Percentiles rank a stretch among this genome's conserved stretches.
Conservation (phyloP, 306 rosid genomes). For the Comarum palustre region DNA sequence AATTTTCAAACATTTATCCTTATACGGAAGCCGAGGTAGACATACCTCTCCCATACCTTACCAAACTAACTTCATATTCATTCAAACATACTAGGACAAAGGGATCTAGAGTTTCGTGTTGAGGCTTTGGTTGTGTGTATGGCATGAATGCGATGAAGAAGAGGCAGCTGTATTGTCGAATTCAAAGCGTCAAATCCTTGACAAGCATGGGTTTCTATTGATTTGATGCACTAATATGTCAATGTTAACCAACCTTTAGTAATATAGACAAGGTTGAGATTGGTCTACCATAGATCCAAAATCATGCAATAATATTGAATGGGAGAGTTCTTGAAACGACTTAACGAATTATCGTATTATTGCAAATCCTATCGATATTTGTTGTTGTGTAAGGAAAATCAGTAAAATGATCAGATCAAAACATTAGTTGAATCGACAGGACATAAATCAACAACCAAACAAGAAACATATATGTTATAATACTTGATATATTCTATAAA, state of each 20-base stretch:
- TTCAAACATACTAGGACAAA: slow-evolving; percentile 1
- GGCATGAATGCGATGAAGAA: slow-evolving; percentile 1
- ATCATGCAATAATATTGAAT: background rate
- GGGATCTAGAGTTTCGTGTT: background rate
- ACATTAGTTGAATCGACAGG: too few relatives aligned
- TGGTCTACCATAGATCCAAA: background rate
- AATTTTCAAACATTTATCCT: too few relatives aligned
- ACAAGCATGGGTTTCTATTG: background rate
- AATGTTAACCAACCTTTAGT: background rate
- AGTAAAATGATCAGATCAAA: too few relatives aligned
- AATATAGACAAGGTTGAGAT: background rate
- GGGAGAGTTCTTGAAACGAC: background rate
- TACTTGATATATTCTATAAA: too few relatives aligned
- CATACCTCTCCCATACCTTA: background rate
- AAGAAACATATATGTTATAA: too few relatives aligned
- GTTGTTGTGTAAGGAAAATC: too few relatives aligned
- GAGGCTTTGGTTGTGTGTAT: background rate
- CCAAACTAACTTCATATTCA: background rate
- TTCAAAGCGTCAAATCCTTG: background rate
- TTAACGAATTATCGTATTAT: background rate
- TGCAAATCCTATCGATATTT: background rate
- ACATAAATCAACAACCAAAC: too few relatives aligned
- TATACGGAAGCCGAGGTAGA: background rate
- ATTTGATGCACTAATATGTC: background rate
- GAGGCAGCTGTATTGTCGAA: slow-evolving; percentile 1